A percentile compares a stretch with the other conserved stretches of the same genome.
Evolutionary conservation across 139 green algal genomes (phyloP).

Genomic region (Pseudopediastrum boryanum): DNA sequence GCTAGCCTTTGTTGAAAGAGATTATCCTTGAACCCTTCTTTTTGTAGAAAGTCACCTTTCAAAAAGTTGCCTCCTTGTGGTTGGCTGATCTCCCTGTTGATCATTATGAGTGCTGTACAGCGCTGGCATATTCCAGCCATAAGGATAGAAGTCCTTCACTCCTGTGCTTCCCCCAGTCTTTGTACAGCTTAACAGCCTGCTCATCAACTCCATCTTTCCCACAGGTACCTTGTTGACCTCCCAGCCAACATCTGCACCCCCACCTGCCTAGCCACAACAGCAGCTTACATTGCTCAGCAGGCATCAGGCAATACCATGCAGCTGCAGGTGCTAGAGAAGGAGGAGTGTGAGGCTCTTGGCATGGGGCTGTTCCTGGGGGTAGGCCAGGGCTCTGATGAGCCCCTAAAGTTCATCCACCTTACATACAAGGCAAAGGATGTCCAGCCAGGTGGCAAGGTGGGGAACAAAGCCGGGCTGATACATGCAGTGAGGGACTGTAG

Average conservation of each 20-base stretch:
- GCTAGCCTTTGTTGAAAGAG: too few relatives aligned
- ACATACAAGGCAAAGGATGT: slow-evolving; percentile 82
- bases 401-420: slow-evolving; percentile 97
- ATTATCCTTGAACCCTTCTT: too few relatives aligned
- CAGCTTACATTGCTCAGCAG: slow-evolving; percentile 53
- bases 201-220: neutral
- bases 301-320: neutral
- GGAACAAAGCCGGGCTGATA: too few relatives aligned
- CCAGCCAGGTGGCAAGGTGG: too few relatives aligned
- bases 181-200: neutral
- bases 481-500: too few relatives aligned
- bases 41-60: neutral
- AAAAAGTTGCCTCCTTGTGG: neutral
- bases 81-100: neutral
- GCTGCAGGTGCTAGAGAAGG: slow-evolving; percentile 84
- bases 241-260: slow-evolving; percentile 96
- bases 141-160: neutral
- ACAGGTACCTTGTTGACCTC: slow-evolving; percentile 88
- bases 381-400: slow-evolving; percentile 72
- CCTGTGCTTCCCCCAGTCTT: neutral
- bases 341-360: slow-evolving; percentile 81
- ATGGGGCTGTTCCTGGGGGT: slow-evolving; percentile 97
- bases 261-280: slow-evolving; percentile 79
- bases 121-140: neutral
- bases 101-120: neutral